Conservation (phyloP, 345 rosid species). For the Excoecaria agallocha region DNA sequence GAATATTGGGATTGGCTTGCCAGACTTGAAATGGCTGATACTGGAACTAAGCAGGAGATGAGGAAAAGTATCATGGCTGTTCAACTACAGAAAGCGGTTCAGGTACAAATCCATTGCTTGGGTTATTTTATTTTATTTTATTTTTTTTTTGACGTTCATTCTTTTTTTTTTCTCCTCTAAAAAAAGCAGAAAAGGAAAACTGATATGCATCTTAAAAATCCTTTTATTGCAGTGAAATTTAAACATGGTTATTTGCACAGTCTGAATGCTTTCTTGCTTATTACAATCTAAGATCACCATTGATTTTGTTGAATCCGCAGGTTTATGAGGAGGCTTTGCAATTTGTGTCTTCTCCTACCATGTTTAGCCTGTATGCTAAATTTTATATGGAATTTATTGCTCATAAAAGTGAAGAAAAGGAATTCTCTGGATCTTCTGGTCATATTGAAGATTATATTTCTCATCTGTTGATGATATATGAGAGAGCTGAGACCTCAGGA, state of each 20-base stretch:
- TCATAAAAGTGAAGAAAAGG: conserved; percentile 33
- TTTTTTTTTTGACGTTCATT: not conserved
- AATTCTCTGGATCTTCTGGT: conserved; percentile 23
- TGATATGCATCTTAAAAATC: not conserved
- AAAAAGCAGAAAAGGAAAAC: no score
- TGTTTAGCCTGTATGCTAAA: conserved; percentile 57
- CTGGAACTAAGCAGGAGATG: conserved; percentile 23
- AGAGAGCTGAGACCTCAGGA: conserved; percentile 62
- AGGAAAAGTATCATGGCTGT: conserved; percentile 22
- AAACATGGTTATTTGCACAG: not conserved
- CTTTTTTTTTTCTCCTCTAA: not conserved
- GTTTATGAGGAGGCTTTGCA: conserved; percentile 72
- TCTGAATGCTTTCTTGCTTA: not conserved
- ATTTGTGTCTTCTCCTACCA: conserved; percentile 47
- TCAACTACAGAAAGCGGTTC: conserved; percentile 55
- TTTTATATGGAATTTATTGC: conserved; percentile 54
- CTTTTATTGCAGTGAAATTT: not conserved
- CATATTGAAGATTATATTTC: conserved; percentile 34
- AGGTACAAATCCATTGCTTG: conserved; percentile 39
- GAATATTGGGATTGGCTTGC: conserved; percentile 95
- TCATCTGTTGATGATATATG: conserved; percentile 48
- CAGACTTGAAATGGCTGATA: conserved; percentile 48
- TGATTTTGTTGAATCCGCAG: conserved; percentile 37
- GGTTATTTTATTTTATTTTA: not conserved
- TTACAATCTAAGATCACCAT: not conserved